These are phyloP conservation scores for Trypanosoma rangeli DNA, from an alignment of 208 protist genomes.

Conservation along the genomic window DNA sequence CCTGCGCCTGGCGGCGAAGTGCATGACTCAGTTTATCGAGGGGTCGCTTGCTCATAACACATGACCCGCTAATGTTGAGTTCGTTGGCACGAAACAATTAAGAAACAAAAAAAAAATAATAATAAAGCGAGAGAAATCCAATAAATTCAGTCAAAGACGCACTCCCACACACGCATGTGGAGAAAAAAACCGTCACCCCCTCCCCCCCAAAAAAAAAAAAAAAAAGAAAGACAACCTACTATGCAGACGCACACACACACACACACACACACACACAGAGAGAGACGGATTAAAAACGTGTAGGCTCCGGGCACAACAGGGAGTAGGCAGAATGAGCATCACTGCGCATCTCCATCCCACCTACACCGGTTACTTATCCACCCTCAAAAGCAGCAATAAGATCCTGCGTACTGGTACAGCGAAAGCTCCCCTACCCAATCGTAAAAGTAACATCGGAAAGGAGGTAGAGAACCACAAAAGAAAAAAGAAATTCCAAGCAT, in stretches of 20 bases:
- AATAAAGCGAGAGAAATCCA: conserved; percentile 13
- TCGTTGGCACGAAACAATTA: neutral
- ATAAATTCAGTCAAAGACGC: conserved; percentile 1
- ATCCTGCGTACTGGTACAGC: neutral
- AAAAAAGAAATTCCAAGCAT: neutral
- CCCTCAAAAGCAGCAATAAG: neutral
- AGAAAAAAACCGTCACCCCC: neutral
- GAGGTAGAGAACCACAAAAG: neutral
- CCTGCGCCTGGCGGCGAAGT: conserved; percentile 44
- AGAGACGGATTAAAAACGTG: neutral
- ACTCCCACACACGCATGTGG: neutral
- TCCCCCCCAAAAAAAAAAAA: conserved; percentile 12
- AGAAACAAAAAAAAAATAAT: conserved; percentile 14
- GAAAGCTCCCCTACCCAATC: too few species aligned
- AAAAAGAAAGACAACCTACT: neutral
- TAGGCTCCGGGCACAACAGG: too few species aligned
- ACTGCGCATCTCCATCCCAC: neutral
- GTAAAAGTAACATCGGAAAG: too few species aligned
- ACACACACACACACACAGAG: neutral
- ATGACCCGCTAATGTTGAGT: neutral
- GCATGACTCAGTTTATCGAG: conserved; percentile 35
- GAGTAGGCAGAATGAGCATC: neutral
- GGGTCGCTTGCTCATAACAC: conserved; percentile 10
- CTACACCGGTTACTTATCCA: neutral
- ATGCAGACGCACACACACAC: neutral